Evolutionary conservation across 2,329 filamentous ascomycete species (phyloP).

Genomic region (Didymella glomerata): DNA sequence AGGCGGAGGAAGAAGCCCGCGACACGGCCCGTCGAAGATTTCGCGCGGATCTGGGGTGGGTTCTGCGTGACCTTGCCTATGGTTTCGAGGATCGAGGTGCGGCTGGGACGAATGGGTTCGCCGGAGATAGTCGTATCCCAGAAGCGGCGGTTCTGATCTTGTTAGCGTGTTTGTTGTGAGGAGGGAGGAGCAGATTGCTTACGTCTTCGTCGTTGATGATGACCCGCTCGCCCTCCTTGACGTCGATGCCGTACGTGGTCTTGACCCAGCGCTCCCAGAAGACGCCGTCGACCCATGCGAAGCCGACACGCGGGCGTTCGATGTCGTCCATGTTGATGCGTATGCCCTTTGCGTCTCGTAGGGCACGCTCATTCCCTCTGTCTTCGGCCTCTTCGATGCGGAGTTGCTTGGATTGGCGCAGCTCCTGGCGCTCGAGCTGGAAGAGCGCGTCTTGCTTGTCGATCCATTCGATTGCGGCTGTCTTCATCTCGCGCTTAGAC

Average conservation of each 20-base stretch:
- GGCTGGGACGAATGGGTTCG: slow-evolving; percentile 86
- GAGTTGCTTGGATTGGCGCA: slow-evolving; percentile 92
- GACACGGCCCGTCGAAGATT: slow-evolving; percentile 77
- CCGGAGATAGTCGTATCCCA: slow-evolving; percentile 93
- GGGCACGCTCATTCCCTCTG: slow-evolving; percentile 84
- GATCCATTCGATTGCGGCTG: slow-evolving; percentile 96
- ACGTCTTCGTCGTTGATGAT: slow-evolving; percentile 98
- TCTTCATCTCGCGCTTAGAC: slow-evolving; percentile 90
- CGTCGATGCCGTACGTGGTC: slow-evolving; percentile 92
- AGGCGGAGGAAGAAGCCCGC: slow-evolving; percentile 70
- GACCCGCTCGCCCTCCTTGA: slow-evolving; percentile 84
- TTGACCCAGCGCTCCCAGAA: slow-evolving; percentile 98
- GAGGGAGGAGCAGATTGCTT: slow-evolving; percentile 53
- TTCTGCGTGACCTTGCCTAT: slow-evolving; percentile 74
- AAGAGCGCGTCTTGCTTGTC: slow-evolving; percentile 93
- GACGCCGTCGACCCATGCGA: slow-evolving; percentile 95
- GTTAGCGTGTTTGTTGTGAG: slow-evolving; percentile 17
- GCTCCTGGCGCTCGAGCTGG: slow-evolving; percentile 90
- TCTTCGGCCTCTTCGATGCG: slow-evolving; percentile 97
- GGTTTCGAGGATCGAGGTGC: slow-evolving; percentile 90
- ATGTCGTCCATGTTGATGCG: slow-evolving; percentile 89
- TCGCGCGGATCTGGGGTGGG: slow-evolving; percentile 75
- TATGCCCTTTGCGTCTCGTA: slow-evolving; percentile 88
- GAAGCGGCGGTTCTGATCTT: slow-evolving; percentile 80
- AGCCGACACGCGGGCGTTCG: slow-evolving; percentile 86